phyloP scores from a whole-genome alignment of 257 asterid species.

The Petunia axillaris region DNA sequence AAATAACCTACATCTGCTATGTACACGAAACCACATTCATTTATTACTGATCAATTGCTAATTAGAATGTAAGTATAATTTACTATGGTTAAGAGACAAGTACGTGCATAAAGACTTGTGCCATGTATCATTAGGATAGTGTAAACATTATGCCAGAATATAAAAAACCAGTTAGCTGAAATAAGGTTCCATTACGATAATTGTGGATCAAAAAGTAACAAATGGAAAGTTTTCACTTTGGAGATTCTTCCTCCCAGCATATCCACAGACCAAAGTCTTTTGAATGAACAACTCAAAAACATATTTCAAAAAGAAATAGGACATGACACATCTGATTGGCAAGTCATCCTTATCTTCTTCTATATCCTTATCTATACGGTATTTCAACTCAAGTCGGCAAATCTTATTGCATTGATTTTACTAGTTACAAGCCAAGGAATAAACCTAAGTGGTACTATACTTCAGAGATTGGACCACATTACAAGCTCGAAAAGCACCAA shows the following conservation, averaged over 20 bases:
- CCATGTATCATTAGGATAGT: no score
- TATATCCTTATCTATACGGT: not conserved
- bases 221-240: not conserved
- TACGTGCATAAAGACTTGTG: no score
- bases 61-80: no score
- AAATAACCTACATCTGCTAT: no score
- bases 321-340: not conserved
- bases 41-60: no score
- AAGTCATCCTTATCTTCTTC: constrained; percentile 15
- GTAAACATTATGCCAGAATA: no score
- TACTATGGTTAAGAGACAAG: no score
- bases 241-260: not conserved
- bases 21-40: no score
- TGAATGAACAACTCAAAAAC: not conserved
- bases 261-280: not conserved
- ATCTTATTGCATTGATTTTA: not conserved
- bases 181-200: not conserved
- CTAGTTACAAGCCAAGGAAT: not conserved
- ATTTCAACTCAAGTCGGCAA: constrained; percentile 2
- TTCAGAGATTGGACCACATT: constrained; percentile 1
- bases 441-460: not conserved
- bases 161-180: not conserved
- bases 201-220: not conserved
- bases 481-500: not conserved
- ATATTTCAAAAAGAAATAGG: not conserved